A percentile compares a stretch with the other conserved stretches of the same genome.
These are phyloP conservation scores for Diaporthe sp. DNA, from an alignment of 2,329 filamentous ascomycete species.

Conservation along the genomic window DNA sequence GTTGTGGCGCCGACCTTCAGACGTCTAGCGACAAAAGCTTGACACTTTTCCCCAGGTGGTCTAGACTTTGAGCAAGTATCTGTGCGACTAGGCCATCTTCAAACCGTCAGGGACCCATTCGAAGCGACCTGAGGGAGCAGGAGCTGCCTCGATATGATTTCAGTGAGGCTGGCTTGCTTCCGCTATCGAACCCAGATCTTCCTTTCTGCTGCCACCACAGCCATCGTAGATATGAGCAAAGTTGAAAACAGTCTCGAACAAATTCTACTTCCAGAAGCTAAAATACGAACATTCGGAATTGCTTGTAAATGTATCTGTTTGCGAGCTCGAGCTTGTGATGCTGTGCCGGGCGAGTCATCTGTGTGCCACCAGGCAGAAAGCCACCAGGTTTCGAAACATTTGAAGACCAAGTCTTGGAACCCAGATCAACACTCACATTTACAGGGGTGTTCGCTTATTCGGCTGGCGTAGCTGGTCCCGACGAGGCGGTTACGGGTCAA, in stretches of 20 bases:
- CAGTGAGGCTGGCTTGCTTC: not conserved
- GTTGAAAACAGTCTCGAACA: not conserved
- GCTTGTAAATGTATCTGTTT: not conserved
- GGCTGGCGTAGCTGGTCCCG: constrained; percentile 6
- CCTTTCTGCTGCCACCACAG: not conserved
- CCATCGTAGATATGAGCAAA: not conserved
- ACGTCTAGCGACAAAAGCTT: constrained; percentile 14
- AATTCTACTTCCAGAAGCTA: not conserved
- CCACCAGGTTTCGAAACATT: constrained; percentile 20
- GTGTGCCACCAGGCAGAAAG: not conserved
- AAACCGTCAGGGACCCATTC: not conserved
- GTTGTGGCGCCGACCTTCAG: constrained; percentile 27
- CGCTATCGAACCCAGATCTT: not conserved
- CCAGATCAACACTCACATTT: not conserved
- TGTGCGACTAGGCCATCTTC: constrained; percentile 24
- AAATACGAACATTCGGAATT: not conserved
- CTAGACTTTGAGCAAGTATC: constrained; percentile 37
- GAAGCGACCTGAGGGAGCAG: not conserved
- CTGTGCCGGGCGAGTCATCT: not conserved
- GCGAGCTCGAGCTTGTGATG: not conserved
- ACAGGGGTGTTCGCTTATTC: not conserved
- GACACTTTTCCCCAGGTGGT: constrained; percentile 26
- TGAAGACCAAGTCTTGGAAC: not conserved
- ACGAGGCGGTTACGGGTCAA: not conserved
- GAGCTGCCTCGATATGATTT: not conserved